phyloP scores from a whole-genome alignment of 1,284 basidiomycete genomes.

The Leucoagaricus sp. region DNA sequence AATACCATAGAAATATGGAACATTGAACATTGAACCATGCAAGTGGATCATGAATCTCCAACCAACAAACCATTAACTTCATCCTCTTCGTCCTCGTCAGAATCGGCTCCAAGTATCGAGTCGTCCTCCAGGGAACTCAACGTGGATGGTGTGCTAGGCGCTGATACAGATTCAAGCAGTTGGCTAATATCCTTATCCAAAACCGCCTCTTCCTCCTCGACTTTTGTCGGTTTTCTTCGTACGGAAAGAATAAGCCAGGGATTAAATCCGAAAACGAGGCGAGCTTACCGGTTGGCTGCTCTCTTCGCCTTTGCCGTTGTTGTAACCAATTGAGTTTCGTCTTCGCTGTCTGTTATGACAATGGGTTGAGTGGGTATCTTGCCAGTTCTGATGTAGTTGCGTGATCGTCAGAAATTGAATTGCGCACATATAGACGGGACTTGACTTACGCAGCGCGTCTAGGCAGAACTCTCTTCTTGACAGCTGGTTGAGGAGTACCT shows the following conservation, averaged over 20 bases:
- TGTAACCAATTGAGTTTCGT: conserved; percentile 19
- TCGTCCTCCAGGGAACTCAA: conserved; percentile 23
- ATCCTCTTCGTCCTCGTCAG: conserved; percentile 39
- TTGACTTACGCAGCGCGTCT: conserved; percentile 44
- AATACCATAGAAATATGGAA: background rate
- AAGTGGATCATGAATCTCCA: conserved; percentile 25
- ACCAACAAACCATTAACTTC: conserved; percentile 41
- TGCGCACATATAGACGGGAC: background rate
- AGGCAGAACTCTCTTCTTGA: conserved; percentile 41
- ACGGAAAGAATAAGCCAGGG: background rate
- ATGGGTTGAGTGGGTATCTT: conserved; percentile 33
- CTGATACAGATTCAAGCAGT: conserved; percentile 12
- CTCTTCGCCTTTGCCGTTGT: conserved; percentile 17
- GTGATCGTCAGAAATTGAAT: background rate
- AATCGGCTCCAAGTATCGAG: conserved; percentile 37
- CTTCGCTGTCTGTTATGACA: conserved; percentile 38
- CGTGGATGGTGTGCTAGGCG: conserved; percentile 17
- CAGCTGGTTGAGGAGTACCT: conserved; percentile 30
- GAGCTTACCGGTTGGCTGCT: conserved; percentile 24
- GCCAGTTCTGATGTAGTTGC: conserved; percentile 29
- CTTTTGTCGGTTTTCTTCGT: background rate
- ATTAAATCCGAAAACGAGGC: conserved; percentile 25
- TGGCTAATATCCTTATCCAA: conserved; percentile 21
- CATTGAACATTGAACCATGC: background rate
- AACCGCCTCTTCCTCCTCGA: conserved; percentile 23